These are phyloP conservation scores for Phytophthora melonis DNA, from an alignment of 352 stramenopile genomes.

Conservation along the genomic window DNA sequence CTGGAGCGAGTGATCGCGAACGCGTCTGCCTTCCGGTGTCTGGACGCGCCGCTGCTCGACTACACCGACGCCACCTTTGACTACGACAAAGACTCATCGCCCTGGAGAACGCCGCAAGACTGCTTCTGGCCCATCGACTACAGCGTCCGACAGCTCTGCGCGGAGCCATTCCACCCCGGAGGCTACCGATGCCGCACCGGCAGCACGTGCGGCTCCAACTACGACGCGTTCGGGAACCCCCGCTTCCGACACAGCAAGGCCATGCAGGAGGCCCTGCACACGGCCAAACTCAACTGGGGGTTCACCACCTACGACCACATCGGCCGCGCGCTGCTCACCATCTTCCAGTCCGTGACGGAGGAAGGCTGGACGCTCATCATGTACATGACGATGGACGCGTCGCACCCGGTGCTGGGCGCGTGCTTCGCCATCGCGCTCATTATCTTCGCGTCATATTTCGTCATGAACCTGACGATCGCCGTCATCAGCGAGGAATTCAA, in stretches of 20 bases:
- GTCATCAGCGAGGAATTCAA: conserved; percentile 26
- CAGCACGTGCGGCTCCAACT: conserved; percentile 66
- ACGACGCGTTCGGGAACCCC: conserved; percentile 63
- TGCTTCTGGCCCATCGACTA: conserved; percentile 93
- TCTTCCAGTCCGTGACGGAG: conserved; percentile 92
- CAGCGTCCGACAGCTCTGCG: conserved; percentile 73
- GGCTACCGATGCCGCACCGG: conserved; percentile 47
- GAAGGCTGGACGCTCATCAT: conserved; percentile 85
- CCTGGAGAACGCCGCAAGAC: conserved; percentile 62
- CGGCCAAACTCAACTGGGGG: conserved; percentile 76
- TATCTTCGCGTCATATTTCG: conserved; percentile 91
- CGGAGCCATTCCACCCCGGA: conserved; percentile 35
- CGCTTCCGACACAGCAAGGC: conserved; percentile 48
- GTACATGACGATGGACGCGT: conserved; percentile 79
- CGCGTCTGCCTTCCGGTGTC: conserved; percentile 42
- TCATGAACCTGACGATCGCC: conserved; percentile 54
- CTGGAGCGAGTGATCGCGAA: conserved; percentile 44
- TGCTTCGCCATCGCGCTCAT: conserved; percentile 86
- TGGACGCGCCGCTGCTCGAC: conserved; percentile 44
- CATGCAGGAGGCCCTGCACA: conserved; percentile 53
- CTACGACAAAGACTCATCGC: conserved; percentile 65
- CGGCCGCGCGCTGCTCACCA: conserved; percentile 84
- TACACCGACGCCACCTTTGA: conserved; percentile 41
- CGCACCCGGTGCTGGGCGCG: conserved; percentile 54
- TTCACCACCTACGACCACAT: conserved; percentile 94